Evolutionary conservation across 257 asterid genomes (phyloP).

Genomic region (Solanum gandarillasii): DNA sequence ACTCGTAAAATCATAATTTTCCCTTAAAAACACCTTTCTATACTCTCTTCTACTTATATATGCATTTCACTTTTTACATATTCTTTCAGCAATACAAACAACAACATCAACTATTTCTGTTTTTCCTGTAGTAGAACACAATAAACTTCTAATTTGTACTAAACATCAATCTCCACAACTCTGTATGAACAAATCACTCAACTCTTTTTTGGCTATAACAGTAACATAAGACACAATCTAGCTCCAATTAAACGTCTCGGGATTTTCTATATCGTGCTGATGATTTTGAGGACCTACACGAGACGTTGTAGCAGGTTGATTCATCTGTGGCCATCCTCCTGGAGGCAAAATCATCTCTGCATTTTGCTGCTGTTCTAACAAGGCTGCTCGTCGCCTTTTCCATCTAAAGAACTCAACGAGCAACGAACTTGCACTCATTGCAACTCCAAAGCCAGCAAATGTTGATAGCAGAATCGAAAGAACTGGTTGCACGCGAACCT

Average conservation of each 20-base stretch:
- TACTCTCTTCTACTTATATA: not conserved
- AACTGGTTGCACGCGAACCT: slow-evolving; percentile 66
- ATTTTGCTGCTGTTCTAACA: slow-evolving; percentile 19
- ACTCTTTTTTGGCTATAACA: not conserved
- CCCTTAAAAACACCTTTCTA: not conserved
- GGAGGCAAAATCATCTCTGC: slow-evolving; percentile 15
- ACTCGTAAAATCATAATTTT: not conserved
- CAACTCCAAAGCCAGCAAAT: slow-evolving; percentile 72
- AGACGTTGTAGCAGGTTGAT: slow-evolving; percentile 18
- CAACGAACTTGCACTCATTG: slow-evolving; percentile 68
- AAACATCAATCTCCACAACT: not conserved
- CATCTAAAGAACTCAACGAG: slow-evolving; percentile 51
- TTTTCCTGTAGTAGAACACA: not conserved
- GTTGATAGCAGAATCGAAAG: slow-evolving; percentile 64
- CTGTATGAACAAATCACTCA: not conserved
- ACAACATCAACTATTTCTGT: not conserved
- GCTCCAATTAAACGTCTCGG: slow-evolving; percentile 39
- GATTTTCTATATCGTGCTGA: slow-evolving; percentile 32
- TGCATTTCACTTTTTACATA: not conserved
- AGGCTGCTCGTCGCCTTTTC: slow-evolving; percentile 32
- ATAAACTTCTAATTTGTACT: not conserved
- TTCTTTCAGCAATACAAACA: not conserved
- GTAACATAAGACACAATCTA: slow-evolving; percentile 4
- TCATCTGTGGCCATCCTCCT: slow-evolving; percentile 17
- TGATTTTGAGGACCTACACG: slow-evolving; percentile 16